Evolutionary conservation across 179 eudicot species (phyloP), one percentile per base, ranked within the genome.

Genomic region (Carnegiea gigantea): DNA sequence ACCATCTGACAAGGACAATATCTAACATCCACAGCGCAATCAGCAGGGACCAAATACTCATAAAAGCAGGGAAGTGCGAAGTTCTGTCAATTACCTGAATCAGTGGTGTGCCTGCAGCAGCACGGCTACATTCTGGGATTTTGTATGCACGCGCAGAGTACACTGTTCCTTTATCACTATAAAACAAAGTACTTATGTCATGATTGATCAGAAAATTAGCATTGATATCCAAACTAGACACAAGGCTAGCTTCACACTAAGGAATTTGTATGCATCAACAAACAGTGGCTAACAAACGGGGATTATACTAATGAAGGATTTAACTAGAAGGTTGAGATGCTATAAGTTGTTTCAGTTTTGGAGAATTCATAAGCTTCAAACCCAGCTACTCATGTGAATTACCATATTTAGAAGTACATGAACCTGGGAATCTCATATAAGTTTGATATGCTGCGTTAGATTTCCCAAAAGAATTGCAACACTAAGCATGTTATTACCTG

Each of bases 21-120:
- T 91, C 99, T 96, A 92, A 46, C 23, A 79, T 72, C 79, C 82
- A 82, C 67, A 87, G 6, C 53, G 79, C 60, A 77, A 79, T 81
- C 79, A 85, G 86, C 75, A 85, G 73, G 71, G 18, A 54, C 65
- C 78, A 83, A 6, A 60, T 51, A 18, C 17, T 36, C 26, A 21
- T 26, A 30, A 23, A 78, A 76, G 24, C 84, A 77, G 20, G 28
- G 1, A 26, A 57, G 60, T 10, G 43, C 13, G 17, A 33, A 74
- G 71, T 79, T 13, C 76, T 71, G 70, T 57, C 81, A 78, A 51
- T 13, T 85, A 93, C 98, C 90, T 96, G 99, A 82, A 96, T 73
- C 70, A 94, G 80, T 68, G 99, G 99, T 46, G 98, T 93, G 74
- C 99, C 99, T 80, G 98, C 97, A 80, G 96, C 98, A 84, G 96